Evolutionary conservation across 495 filamentous ascomycete species (phyloP).

Genomic region (Echria macrotheca): DNA sequence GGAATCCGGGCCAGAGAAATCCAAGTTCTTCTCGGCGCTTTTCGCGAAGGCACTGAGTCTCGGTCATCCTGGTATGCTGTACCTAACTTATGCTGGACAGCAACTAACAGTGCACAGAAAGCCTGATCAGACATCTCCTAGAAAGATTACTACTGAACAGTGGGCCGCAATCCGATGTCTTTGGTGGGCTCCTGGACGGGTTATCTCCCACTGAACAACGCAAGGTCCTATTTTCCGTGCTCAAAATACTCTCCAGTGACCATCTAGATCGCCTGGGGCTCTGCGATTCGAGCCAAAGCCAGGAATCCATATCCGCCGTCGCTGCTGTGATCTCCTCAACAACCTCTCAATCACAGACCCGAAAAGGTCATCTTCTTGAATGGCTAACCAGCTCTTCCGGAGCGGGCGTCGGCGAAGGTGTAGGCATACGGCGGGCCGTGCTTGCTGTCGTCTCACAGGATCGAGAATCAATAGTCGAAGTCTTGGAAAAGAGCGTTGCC

Average conservation of each 20-base stretch:
- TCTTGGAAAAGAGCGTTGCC: constrained; percentile 62
- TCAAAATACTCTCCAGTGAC: constrained; percentile 55
- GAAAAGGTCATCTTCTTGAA: constrained; percentile 51
- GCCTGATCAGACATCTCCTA: constrained; percentile 48
- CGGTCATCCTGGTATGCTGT: constrained; percentile 63
- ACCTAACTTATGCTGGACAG: neutral
- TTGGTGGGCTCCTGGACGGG: constrained; percentile 40
- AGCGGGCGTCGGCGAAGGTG: constrained; percentile 57
- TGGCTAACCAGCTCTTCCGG: constrained; percentile 65
- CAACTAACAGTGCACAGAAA: constrained; percentile 40
- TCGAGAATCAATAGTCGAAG: constrained; percentile 43
- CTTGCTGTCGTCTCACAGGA: constrained; percentile 54
- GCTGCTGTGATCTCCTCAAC: constrained; percentile 41
- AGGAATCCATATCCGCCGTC: constrained; percentile 39
- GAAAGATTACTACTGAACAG: constrained; percentile 40
- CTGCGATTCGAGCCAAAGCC: constrained; percentile 27
- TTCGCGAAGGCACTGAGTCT: constrained; percentile 61
- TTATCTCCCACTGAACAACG: constrained; percentile 55
- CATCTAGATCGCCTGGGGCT: constrained; percentile 38
- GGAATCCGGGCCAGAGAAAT: constrained; percentile 32
- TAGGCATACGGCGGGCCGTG: constrained; percentile 60
- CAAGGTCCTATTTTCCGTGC: constrained; percentile 49
- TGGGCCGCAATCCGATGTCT: constrained; percentile 20
- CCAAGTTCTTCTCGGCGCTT: constrained; percentile 54
- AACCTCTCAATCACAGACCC: constrained; percentile 29